A percentile compares a stretch with the other conserved stretches of the same genome.
Evolutionary conservation across 2,329 filamentous ascomycete genomes (phyloP).

Genomic region (Colletotrichum magnum): DNA sequence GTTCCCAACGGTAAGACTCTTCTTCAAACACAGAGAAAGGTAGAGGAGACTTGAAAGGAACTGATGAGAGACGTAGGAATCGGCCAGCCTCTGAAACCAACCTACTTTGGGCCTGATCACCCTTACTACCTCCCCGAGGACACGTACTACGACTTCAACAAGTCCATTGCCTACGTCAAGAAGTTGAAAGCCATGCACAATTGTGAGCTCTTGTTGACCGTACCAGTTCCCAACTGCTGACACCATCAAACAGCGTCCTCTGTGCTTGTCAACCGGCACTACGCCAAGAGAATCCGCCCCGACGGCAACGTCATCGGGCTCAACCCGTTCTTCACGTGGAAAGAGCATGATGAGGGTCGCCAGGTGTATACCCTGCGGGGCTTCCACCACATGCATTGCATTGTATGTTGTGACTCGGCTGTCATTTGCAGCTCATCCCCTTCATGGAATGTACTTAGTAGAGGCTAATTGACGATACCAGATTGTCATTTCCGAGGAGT

Average conservation of each 20-base stretch:
- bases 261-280: conserved; percentile 15
- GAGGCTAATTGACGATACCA: background rate
- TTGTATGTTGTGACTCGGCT: background rate
- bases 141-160: conserved; percentile 20
- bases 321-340: conserved; percentile 13
- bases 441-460: too few species aligned
- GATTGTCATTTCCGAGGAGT: conserved; percentile 32
- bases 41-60: too few species aligned
- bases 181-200: conserved; percentile 29
- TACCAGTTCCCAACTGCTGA: too few species aligned
- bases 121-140: conserved; percentile 27
- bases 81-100: conserved; percentile 21
- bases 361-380: conserved; percentile 28
- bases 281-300: conserved; percentile 20
- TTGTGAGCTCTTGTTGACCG: background rate
- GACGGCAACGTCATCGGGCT: conserved; percentile 23
- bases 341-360: conserved; percentile 4
- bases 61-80: background rate
- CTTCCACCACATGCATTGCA: conserved; percentile 33
- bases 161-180: conserved; percentile 11
- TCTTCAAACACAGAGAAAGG: too few species aligned
- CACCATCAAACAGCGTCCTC: conserved; percentile 3
- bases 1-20: conserved; percentile 27
- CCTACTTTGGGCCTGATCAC: conserved; percentile 4
- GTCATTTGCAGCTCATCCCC: too few species aligned